Conservation (phyloP, 2,329 filamentous ascomycete species). For the Penicillium sp. region DNA sequence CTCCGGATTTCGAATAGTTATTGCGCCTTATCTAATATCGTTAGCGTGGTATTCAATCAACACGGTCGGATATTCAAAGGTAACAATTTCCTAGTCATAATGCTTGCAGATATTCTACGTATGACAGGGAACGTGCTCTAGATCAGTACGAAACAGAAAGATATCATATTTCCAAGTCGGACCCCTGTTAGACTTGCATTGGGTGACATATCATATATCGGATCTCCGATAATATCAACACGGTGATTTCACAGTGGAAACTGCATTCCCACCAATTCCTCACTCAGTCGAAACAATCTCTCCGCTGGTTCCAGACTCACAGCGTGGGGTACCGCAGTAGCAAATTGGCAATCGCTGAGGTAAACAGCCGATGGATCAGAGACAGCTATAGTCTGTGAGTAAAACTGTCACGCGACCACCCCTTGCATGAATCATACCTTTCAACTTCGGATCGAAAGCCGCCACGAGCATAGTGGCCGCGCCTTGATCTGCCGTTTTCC, state of each 20-base stretch:
- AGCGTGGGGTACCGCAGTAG: constrained; percentile 34
- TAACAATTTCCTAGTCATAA: not conserved
- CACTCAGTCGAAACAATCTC: constrained; percentile 40
- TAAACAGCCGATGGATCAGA: constrained; percentile 22
- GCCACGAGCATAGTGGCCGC: constrained; percentile 46
- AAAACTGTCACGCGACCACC: too few relatives aligned
- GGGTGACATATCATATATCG: not conserved
- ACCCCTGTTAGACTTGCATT: not conserved
- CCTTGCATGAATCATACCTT: constrained; percentile 15
- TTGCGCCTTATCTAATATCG: too few relatives aligned
- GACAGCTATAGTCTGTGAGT: constrained; percentile 2
- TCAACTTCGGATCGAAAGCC: constrained; percentile 45
- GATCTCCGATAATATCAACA: constrained; percentile 4
- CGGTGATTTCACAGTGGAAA: constrained; percentile 24
- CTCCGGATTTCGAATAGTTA: too few relatives aligned
- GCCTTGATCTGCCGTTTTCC: constrained; percentile 45
- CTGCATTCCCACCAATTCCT: constrained; percentile 40
- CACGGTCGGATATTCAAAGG: too few relatives aligned
- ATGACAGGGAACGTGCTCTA: too few relatives aligned
- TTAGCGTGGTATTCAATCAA: too few relatives aligned
- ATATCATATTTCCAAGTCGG: too few relatives aligned
- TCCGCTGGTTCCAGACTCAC: constrained; percentile 38
- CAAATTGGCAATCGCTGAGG: constrained; percentile 37
- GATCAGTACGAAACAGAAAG: too few relatives aligned
- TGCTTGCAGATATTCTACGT: not conserved